Evolutionary conservation across 495 filamentous ascomycete genomes (phyloP), one percentile per base, ranked within the genome.

Genomic region (Aspergillus saccharolyticus): DNA sequence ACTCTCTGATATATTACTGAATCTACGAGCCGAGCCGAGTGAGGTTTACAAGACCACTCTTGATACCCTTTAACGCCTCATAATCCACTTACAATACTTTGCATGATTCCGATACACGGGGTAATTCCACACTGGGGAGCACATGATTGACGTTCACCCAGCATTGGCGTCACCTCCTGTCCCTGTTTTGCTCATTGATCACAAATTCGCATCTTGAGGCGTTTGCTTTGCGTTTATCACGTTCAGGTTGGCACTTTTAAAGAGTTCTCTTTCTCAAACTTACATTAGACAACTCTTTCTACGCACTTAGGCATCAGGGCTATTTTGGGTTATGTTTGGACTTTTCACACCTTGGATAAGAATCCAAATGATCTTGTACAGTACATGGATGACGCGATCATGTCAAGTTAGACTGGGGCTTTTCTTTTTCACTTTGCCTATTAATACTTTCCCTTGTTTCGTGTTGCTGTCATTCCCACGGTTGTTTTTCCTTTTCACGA

Each of bases 301-400:
- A 44, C 49, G 28, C 46, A 47, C 33, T 15, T 44, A 19, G n/a
- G 43, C n/a, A n/a, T n/a, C n/a, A n/a, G 15, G 43, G 42, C n/a
- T n/a, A n/a, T n/a, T 44, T 28, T 17, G 39, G 19, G 44, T 39
- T 52, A 12, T 12, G 17, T 21, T 44, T 49, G 19, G 42, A 47
- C 19, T 45, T 30, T 51, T 30, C 18, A 19, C 18, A 19, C 2
- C 24, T 25, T 25, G 16, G 21, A 60, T 50, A 43, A 53, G 30
- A 54, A 57, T 54, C 17, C 43, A 50, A 54, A 62, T 62, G 59
- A 62, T 42, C 47, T 42, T 60, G 53, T 59, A 60, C 47, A 55
- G 55, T 58, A 64, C 45, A 58, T 57, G 57, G 59, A 48, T 60
- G 48, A 63, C 57, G 59, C 46, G 54, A 63, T 45, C 54, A 63